Evolutionary conservation across 2,329 filamentous ascomycete species (phyloP), one percentile per base, ranked within the genome.

Genomic region (Davidsoniella australis): DNA sequence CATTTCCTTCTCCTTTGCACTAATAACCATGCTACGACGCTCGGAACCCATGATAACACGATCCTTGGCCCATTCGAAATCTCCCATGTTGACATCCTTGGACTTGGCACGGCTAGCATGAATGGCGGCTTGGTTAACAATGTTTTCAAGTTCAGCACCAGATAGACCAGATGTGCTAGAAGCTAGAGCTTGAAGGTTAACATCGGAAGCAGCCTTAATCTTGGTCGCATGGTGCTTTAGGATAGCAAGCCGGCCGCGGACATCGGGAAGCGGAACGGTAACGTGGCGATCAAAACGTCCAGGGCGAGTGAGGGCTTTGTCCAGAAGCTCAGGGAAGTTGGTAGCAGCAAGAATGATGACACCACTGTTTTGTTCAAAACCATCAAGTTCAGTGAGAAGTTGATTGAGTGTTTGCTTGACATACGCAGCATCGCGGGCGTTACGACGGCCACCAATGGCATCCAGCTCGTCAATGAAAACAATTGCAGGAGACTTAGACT

Each of bases 401-500:
- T 98, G 91, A 62, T 98, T 98, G 55, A 98, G 73, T 0, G 91
- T 98, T 66, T 98, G 93, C 64, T 95, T 95, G 56, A 89, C 85
- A 61, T 98, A 94, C 12, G 87, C 85, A 23, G 88, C 86, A 63
- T 98, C 93, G 52, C 87, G 75, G 44, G 91, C 84, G 59, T 95
- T 94, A 55, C 91, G 78, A 67, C 91, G 93, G 51, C 87, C 86
- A 58, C 91, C 91, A 58, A 98, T 91, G 48, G 91, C 91, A 64
- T 94, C 86, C 49, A 94, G 68, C 63, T 94, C 87, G 61, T 95
- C 89, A 56, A 94, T 93, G 68, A 94, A 95, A 54, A 96, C 82
- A 64, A 98, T 98, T 14, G 85, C 76, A 23, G 89, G 89, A 2
- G 87, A 80, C 68, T 96, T 95, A 55, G 72, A 64, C 57, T 87